phyloP scores from a whole-genome alignment of 495 filamentous ascomycete species.

The Terfezia boudieri region DNA sequence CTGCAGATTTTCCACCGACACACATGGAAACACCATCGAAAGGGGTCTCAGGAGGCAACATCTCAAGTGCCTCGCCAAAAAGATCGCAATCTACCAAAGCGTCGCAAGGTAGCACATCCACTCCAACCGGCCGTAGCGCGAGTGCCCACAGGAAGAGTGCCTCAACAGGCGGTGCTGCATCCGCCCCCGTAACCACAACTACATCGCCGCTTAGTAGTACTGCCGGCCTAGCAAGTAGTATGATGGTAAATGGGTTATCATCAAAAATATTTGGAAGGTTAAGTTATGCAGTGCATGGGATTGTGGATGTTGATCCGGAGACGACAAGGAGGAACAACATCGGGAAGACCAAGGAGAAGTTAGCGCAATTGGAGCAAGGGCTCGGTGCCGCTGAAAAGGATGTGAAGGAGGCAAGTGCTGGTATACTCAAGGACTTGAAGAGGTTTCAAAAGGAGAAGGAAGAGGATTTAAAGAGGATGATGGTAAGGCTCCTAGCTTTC shows the following conservation, averaged over 20 bases:
- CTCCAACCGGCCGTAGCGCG: not conserved
- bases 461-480: slow-evolving; percentile 75
- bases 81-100: slow-evolving; percentile 16
- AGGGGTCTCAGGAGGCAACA: slow-evolving; percentile 3
- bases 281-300: slow-evolving; percentile 82
- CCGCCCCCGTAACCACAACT: not conserved
- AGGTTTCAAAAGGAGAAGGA: slow-evolving; percentile 89
- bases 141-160: not conserved
- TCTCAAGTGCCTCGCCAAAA: slow-evolving; percentile 38
- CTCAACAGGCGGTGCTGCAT: not conserved
- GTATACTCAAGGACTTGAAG: slow-evolving; percentile 69
- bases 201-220: not conserved
- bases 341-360: slow-evolving; percentile 70
- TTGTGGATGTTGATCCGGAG: slow-evolving; percentile 89
- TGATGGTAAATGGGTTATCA: slow-evolving; percentile 9
- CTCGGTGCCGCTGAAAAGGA: slow-evolving; percentile 68
- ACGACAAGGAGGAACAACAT: slow-evolving; percentile 78
- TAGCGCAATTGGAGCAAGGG: slow-evolving; percentile 62
- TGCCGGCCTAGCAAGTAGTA: not conserved
- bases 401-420: slow-evolving; percentile 70
- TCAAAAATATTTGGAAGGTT: slow-evolving; percentile 79
- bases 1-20: slow-evolving; percentile 67
- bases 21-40: slow-evolving; percentile 40
- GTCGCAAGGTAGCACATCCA: not conserved
- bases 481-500: slow-evolving; percentile 40